phyloP scores from a whole-genome alignment of 2,329 filamentous ascomycete species.

The Exophiala mesophila region DNA sequence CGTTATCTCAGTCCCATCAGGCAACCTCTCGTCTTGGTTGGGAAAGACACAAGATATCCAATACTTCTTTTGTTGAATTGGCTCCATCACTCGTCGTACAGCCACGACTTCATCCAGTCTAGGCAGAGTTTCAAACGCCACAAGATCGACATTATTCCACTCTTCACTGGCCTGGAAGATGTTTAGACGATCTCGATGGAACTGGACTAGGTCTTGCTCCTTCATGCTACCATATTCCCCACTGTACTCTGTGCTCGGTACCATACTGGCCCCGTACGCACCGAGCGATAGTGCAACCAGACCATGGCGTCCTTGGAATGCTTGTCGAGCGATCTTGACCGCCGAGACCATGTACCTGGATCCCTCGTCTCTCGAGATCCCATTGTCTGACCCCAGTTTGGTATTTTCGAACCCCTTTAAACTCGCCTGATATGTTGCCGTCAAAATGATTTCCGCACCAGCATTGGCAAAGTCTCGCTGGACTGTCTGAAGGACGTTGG shows the following conservation, averaged over 20 bases:
- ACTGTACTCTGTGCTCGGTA: conserved; percentile 61
- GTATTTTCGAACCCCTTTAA: conserved; percentile 53
- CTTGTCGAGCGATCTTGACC: conserved; percentile 34
- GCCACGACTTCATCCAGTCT: conserved; percentile 58
- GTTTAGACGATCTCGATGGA: conserved; percentile 54
- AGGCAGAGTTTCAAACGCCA: conserved; percentile 64
- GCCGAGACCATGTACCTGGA: conserved; percentile 33
- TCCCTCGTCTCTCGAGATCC: conserved; percentile 23
- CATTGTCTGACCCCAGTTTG: conserved; percentile 20
- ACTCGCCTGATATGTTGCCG: conserved; percentile 64
- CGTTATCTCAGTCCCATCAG: conserved; percentile 51
- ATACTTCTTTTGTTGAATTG: conserved; percentile 38
- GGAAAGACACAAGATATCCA: conserved; percentile 64
- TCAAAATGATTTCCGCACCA: conserved; percentile 60
- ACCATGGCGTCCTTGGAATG: conserved; percentile 36
- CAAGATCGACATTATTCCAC: conserved; percentile 44
- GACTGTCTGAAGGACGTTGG: conserved; percentile 49
- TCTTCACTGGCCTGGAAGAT: conserved; percentile 46
- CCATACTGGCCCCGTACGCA: conserved; percentile 63
- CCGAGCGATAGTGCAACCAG: conserved; percentile 57
- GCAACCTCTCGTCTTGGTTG: conserved; percentile 47
- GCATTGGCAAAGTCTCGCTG: conserved; percentile 53
- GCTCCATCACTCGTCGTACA: conserved; percentile 44
- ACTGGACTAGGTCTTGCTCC: conserved; percentile 44
- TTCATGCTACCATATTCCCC: conserved; percentile 51